These are phyloP conservation scores for Exophiala bonariae DNA, from an alignment of 2,329 filamentous ascomycete species.

Conservation along the genomic window DNA sequence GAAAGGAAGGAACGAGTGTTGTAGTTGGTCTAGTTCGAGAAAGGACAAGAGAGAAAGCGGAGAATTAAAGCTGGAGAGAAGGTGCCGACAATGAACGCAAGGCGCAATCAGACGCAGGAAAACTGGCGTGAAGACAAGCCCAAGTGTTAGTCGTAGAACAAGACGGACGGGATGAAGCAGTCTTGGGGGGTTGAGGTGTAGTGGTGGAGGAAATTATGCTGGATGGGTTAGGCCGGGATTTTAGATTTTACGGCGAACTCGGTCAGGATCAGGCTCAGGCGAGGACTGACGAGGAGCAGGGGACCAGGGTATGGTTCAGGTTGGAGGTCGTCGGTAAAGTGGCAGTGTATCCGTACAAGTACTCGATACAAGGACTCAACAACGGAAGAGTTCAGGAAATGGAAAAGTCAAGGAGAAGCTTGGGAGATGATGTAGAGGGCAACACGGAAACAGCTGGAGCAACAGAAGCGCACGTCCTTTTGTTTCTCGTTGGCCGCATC, in stretches of 20 bases:
- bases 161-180: too few species aligned
- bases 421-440: constrained; percentile 8
- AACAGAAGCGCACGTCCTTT: constrained; percentile 16
- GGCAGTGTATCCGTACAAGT: too few species aligned
- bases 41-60: background rate
- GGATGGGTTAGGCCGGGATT: constrained; percentile 16
- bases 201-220: constrained; percentile 1
- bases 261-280: constrained; percentile 18
- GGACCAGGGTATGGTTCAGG: constrained; percentile 10
- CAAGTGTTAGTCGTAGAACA: too few species aligned
- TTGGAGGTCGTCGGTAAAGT: too few species aligned
- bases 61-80: background rate
- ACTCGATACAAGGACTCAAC: background rate
- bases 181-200: background rate
- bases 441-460: constrained; percentile 22
- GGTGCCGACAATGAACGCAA: background rate
- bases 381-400: too few species aligned
- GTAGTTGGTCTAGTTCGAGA: background rate
- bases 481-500: background rate
- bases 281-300: constrained; percentile 17
- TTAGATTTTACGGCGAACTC: constrained; percentile 21
- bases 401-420: too few species aligned
- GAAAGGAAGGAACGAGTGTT: background rate
- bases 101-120: too few species aligned
- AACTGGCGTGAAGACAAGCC: too few species aligned